Conservation (phyloP, 2,329 filamentous ascomycete species). For the Hypoxylon sp. region DNA sequence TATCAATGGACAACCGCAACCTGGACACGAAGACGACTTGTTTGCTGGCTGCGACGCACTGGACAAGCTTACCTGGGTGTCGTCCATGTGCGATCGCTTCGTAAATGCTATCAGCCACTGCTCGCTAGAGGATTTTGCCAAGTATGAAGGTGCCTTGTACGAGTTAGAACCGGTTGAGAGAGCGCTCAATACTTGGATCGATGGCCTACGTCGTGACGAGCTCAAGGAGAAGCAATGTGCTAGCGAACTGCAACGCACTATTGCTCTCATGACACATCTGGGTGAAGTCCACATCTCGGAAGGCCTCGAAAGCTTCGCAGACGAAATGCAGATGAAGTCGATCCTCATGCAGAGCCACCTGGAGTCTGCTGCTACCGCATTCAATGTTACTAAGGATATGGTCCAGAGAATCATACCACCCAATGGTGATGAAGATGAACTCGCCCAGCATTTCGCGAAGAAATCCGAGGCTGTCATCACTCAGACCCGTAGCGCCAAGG, state of each 20-base stretch:
- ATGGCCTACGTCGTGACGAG: slow-evolving; percentile 84
- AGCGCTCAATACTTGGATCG: slow-evolving; percentile 88
- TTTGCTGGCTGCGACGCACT: slow-evolving; percentile 84
- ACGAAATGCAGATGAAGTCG: slow-evolving; percentile 82
- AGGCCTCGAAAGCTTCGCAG: slow-evolving; percentile 78
- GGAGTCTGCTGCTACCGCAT: slow-evolving; percentile 78
- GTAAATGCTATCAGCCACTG: slow-evolving; percentile 83
- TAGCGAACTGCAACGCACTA: slow-evolving; percentile 83
- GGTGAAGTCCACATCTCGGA: slow-evolving; percentile 81
- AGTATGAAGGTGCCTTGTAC: slow-evolving; percentile 82
- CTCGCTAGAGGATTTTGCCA: slow-evolving; percentile 80
- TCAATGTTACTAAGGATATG: slow-evolving; percentile 61
- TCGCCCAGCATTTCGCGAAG: slow-evolving; percentile 74
- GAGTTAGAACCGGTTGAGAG: slow-evolving; percentile 94
- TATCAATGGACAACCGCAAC: slow-evolving; percentile 74
- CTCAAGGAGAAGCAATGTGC: slow-evolving; percentile 87
- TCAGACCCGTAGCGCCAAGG: slow-evolving; percentile 85
- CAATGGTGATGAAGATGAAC: slow-evolving; percentile 73
- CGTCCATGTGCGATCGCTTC: slow-evolving; percentile 85
- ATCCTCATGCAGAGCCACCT: slow-evolving; percentile 83
- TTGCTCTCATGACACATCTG: slow-evolving; percentile 88
- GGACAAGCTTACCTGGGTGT: slow-evolving; percentile 87
- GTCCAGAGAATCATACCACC: slow-evolving; percentile 73
- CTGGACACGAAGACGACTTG: slow-evolving; percentile 80
- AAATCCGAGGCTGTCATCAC: slow-evolving; percentile 79